Base-by-base conservation (phyloP, 495 filamentous ascomycete species). In the Daldinia grandis region DNA sequence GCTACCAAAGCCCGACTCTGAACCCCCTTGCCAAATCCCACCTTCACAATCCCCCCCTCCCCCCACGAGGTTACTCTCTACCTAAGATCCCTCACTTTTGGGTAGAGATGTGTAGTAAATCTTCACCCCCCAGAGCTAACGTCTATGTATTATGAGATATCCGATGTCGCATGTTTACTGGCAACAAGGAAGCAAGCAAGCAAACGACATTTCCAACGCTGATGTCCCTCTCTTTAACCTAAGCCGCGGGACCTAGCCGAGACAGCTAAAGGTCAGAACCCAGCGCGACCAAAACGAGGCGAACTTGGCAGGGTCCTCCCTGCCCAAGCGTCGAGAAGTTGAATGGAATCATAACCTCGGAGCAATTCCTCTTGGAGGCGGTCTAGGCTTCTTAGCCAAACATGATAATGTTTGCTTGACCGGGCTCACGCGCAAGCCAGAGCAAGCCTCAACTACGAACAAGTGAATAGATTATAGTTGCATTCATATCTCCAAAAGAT, bases 1-100 rank as follows among this genome's bases (percentile, higher is more conserved):
- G 49, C 56, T 61, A 50, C 58, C 63, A 44, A 62, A 28, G 38
- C 19, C 9, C 58, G 27, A 68, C 47, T 68, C 30, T 53, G 57
- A 31, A 58, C 17, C 61, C 64, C 69, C 54, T 57, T 57, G 49
- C 55, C 33, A 30, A 57, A 17, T 68, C 65, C 62, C 69, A 55
- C 50, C 30, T 38, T 51, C 24, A 24, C 30, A 51, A 37, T 19
- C 27, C n/a, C n/a, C n/a, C n/a, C n/a, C n/a, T n/a, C 53, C 25
- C 17, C 53, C 53, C 28, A 56, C 30, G 17, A 56, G 17, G 30
- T 35, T 30, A 56, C 49, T 15, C 40, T 47, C 49, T 53, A 53
- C 49, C 49, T 17, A 53, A 53, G 19, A 50, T n/a, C 15, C 21
- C 10, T 53, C 24, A 53, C 44, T 0, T 25, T 25, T 21, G 24